Base-by-base conservation (phyloP, 495 filamentous ascomycete species). In the Acidiella bohemica region DNA sequence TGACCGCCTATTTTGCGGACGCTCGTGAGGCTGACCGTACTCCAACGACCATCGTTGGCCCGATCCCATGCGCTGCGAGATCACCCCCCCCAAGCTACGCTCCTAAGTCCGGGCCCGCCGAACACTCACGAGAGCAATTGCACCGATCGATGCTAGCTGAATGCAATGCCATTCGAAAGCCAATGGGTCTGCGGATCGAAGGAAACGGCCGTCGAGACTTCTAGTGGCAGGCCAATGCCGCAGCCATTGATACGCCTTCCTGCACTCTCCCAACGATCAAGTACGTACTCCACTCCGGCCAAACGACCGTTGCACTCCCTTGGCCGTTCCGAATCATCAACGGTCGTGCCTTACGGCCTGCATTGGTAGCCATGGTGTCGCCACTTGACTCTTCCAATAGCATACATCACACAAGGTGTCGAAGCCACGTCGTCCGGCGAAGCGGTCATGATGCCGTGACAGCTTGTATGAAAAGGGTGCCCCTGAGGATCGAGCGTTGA, bases 371-470 rank as follows among this genome's bases (percentile, higher is more conserved):
- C 3, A 36, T 19, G 10, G 14, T 21, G 34, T 49, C 29, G 46
- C 46, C 46, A 44, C 46, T 14, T 23, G 23, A 27, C 21, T 8
- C 41, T 40, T 27, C 46, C 42, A 50, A 45, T 45, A 45, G 36
- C 36, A 41, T 17, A 39, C 39, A 19, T 39, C 28, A n/a, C 41
- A 49, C 39, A 38, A 31, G 32, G 29, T 44, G 28, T 49, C 41
- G 34, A 35, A 29, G 46, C 33, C 21, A 34, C 32, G n/a, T 36
- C 16, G 25, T 38, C 5, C 30, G 41, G 31, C 25, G 22, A 37
- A 24, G 37, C 38, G 17, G 22, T 34, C n/a, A n/a, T 33, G 32
- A 42, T 39, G 42, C 18, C 25, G 42, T 44, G 42, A 44, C 32
- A 38, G 25, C 21, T 16, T 37, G 17, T 9, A 31, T 10, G 21